These are phyloP conservation scores for Populus tremula DNA, from an alignment of 345 rosid species.

Conservation along the genomic window DNA sequence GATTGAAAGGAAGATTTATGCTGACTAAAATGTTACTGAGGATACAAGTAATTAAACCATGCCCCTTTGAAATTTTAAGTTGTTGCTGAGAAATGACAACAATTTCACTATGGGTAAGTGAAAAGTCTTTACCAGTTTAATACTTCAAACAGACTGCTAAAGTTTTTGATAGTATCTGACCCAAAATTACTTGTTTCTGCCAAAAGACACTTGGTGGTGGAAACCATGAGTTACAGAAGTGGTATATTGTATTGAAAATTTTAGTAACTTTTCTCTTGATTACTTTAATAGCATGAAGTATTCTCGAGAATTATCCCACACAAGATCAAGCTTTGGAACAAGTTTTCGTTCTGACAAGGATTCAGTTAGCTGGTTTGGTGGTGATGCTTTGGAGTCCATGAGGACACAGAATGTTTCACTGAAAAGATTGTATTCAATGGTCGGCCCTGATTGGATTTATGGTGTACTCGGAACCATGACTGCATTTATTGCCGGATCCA, in stretches of 20 bases:
- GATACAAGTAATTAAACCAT: neutral
- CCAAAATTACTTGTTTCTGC: neutral
- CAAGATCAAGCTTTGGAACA: slow-evolving; percentile 57
- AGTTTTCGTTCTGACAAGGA: slow-evolving; percentile 89
- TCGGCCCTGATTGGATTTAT: slow-evolving; percentile 79
- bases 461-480: slow-evolving; percentile 67
- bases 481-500: slow-evolving; percentile 80
- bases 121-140: neutral
- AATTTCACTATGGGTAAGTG: neutral
- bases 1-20: no score
- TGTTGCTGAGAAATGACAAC: neutral
- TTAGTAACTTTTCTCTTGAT: neutral
- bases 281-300: slow-evolving; percentile 40
- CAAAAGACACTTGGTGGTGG: neutral
- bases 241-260: neutral
- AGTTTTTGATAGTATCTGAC: neutral
- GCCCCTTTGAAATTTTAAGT: neutral
- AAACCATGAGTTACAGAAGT: no score
- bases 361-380: slow-evolving; percentile 44
- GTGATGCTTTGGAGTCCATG: slow-evolving; percentile 41
- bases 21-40: neutral
- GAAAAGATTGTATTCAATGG: slow-evolving; percentile 71
- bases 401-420: slow-evolving; percentile 45
- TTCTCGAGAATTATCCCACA: slow-evolving; percentile 67
- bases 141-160: neutral